Evolutionary conservation across 2,329 filamentous ascomycete genomes (phyloP).

Genomic region (Botrytis fragariae): DNA sequence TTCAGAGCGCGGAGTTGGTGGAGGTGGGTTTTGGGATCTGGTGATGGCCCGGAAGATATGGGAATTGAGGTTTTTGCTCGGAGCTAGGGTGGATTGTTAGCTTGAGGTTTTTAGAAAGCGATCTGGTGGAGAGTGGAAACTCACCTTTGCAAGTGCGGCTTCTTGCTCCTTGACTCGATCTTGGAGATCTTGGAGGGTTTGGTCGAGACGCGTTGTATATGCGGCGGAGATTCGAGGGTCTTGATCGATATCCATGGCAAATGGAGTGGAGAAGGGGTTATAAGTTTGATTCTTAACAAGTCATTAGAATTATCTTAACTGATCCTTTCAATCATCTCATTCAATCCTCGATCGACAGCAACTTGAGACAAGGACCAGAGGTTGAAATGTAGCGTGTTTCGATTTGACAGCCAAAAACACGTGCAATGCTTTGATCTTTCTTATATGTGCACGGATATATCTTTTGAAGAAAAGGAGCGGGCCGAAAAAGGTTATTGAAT

Average conservation of each 20-base stretch:
- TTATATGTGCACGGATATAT: slow-evolving; percentile 8
- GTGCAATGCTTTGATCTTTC: background rate
- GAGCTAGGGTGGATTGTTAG: slow-evolving; percentile 28
- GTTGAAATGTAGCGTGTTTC: background rate
- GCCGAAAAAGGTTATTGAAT: background rate
- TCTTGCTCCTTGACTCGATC: slow-evolving; percentile 54
- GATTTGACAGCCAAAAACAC: background rate
- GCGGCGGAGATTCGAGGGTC: slow-evolving; percentile 40
- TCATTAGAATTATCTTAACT: no score
- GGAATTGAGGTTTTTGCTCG: slow-evolving; percentile 29
- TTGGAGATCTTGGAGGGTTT: slow-evolving; percentile 66
- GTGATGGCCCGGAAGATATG: slow-evolving; percentile 33
- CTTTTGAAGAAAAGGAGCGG: background rate
- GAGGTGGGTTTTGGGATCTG: slow-evolving; percentile 40
- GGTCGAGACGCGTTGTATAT: slow-evolving; percentile 58
- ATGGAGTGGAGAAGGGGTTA: background rate
- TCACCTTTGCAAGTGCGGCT: slow-evolving; percentile 48
- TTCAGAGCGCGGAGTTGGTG: slow-evolving; percentile 54
- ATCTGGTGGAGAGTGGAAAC: background rate
- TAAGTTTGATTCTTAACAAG: background rate
- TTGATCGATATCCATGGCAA: slow-evolving; percentile 22
- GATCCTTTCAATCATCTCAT: background rate
- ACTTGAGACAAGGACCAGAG: background rate
- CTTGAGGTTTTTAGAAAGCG: slow-evolving; percentile 15
- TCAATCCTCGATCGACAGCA: background rate